Base-by-base conservation (phyloP, 208 protist genomes). In the Leishmania tarentolae region DNA sequence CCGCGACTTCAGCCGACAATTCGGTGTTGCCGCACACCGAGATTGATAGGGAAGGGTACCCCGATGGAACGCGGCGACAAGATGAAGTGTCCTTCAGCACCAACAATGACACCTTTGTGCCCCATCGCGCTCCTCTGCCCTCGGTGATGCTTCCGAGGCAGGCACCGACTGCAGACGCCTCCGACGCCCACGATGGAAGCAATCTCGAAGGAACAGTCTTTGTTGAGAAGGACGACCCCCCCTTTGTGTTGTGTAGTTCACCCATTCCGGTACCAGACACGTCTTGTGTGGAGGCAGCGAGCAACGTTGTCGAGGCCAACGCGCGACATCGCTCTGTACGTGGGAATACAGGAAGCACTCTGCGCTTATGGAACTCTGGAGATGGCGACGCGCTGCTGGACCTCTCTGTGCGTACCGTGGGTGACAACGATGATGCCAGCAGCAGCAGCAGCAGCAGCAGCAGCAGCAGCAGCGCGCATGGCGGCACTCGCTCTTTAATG, bases 401-500 rank as follows among this genome's bases (percentile, higher is more conserved):
- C n/a, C 66, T 79, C 42, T 83, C 80, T 24, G 42, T 57, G 11
- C 15, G 21, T 31, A 76, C 47, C 46, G 50, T 35, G 19, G 65
- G 37, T 21, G 66, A 59, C 47, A 71, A 37, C 21, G 76, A 68
- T 66, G 66, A 53, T 44, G 57, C 11, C 47, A 35, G 40, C 78
- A 75, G 35, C 72, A 61, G 40, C 47, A 17, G 47, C 71, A 66
- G 46, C 56, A n/a, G n/a, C n/a, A n/a, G n/a, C 47, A 35, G 40
- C 78, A 75, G 35, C 72, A 61, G 40, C 47, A 17, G 47, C 71
- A 66, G 46, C 56, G 15, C 35, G 63, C 57, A 42, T 31, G 52
- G 53, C 8, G 47, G 79, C 19, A 24, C 73, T n/a, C 72, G 46
- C 19, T 79, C 75, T 24, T 66, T 86, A 28, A 59, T 83, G 50